Conservation (phyloP, 2,329 filamentous ascomycete species). For the Alternaria novae-zelandiae region DNA sequence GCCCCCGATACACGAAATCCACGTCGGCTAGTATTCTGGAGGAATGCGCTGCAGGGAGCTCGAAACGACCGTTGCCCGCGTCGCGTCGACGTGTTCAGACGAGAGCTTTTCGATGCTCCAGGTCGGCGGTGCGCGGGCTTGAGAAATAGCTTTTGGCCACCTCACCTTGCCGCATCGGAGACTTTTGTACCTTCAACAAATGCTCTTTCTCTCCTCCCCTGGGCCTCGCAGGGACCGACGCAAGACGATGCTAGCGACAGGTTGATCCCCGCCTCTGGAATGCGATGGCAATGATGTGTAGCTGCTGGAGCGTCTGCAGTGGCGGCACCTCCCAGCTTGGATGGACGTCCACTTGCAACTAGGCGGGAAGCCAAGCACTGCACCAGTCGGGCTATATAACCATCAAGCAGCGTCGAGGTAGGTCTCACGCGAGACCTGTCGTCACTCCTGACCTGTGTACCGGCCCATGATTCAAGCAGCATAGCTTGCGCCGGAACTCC, state of each 20-base stretch:
- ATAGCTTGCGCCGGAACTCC: slow-evolving; percentile 15
- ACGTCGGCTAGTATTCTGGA: slow-evolving; percentile 30
- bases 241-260: slow-evolving; percentile 29
- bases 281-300: slow-evolving; percentile 27
- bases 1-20: slow-evolving; percentile 36
- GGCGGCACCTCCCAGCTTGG: slow-evolving; percentile 41
- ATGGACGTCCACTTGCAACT: slow-evolving; percentile 30
- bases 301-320: slow-evolving; percentile 30
- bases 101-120: slow-evolving; percentile 26
- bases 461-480: slow-evolving; percentile 6
- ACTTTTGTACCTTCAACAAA: slow-evolving; percentile 33
- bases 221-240: slow-evolving; percentile 23
- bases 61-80: slow-evolving; percentile 26
- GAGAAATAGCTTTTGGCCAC: slow-evolving; percentile 29
- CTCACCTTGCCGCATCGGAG: slow-evolving; percentile 31
- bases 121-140: slow-evolving; percentile 31
- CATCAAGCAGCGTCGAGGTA: slow-evolving; percentile 1
- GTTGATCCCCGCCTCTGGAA: slow-evolving; percentile 28
- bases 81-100: slow-evolving; percentile 23
- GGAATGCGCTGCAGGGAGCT: slow-evolving; percentile 34
- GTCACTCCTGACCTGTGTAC: background rate
- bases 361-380: slow-evolving; percentile 32
- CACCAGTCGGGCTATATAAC: slow-evolving; percentile 11
- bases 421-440: background rate
- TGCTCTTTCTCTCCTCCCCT: slow-evolving; percentile 32